These are phyloP conservation scores for Truncatella angustata DNA, from an alignment of 2,329 filamentous ascomycete genomes.

Conservation along the genomic window DNA sequence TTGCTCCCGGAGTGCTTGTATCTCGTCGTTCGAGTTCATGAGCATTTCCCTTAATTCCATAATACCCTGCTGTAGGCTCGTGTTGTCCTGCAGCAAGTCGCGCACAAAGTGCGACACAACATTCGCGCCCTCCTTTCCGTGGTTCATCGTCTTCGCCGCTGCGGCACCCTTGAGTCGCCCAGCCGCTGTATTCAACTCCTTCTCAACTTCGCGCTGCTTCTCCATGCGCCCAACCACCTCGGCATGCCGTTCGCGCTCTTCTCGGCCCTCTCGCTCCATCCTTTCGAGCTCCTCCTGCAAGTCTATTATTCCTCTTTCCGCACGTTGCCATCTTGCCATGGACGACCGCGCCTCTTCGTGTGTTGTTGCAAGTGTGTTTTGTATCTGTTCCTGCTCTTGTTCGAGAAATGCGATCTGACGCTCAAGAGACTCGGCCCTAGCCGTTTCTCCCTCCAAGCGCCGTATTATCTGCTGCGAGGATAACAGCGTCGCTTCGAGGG, in stretches of 20 bases:
- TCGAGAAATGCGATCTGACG: constrained; percentile 77
- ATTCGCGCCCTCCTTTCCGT: constrained; percentile 54
- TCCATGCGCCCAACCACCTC: constrained; percentile 84
- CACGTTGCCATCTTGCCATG: constrained; percentile 78
- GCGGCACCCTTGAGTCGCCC: constrained; percentile 80
- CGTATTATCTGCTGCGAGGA: constrained; percentile 77
- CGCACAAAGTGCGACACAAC: constrained; percentile 96
- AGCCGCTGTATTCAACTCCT: constrained; percentile 76
- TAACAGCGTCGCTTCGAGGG: constrained; percentile 72
- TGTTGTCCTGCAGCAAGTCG: constrained; percentile 93
- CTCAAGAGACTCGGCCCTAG: constrained; percentile 76
- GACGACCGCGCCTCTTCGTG: constrained; percentile 77
- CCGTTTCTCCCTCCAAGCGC: constrained; percentile 69
- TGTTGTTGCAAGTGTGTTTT: constrained; percentile 63
- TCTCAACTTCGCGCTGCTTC: constrained; percentile 76
- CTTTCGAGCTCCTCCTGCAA: constrained; percentile 85
- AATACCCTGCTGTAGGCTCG: constrained; percentile 87
- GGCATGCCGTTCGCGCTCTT: constrained; percentile 77
- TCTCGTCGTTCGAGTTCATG: constrained; percentile 88
- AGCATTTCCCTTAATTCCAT: constrained; percentile 89
- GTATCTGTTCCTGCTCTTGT: constrained; percentile 72
- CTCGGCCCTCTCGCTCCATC: constrained; percentile 79
- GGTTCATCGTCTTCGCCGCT: constrained; percentile 62
- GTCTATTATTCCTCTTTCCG: constrained; percentile 73
- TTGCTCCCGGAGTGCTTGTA: constrained; percentile 81